Evolutionary conservation across 768 basidiomycete genomes (phyloP).

Genomic region (Tulasnella sp.): DNA sequence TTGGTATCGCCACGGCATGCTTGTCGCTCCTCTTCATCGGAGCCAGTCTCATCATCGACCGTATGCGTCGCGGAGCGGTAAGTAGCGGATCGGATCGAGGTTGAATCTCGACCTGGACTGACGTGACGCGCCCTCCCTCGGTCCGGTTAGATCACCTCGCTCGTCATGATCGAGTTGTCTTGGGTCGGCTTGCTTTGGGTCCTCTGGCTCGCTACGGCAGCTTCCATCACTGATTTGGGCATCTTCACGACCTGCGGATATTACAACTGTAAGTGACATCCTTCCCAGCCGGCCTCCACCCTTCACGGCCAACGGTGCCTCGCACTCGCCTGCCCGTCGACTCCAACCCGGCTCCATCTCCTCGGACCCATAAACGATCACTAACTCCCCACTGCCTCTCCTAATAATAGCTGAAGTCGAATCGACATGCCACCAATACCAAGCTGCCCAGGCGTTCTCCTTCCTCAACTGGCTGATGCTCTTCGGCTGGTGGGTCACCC

Average conservation of each 20-base stretch:
- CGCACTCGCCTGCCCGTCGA: not conserved
- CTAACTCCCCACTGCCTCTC: not conserved
- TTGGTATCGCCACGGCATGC: not conserved
- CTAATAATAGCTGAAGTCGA: slow-evolving; percentile 9
- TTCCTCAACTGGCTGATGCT: slow-evolving; percentile 17
- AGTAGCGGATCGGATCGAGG: not conserved
- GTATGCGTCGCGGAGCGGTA: slow-evolving; percentile 15
- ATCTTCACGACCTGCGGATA: slow-evolving; percentile 18
- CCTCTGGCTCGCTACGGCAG: slow-evolving; percentile 19
- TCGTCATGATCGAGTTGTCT: slow-evolving; percentile 7
- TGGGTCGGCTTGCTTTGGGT: slow-evolving; percentile 20
- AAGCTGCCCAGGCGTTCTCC: slow-evolving; percentile 19
- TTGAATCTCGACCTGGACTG: not conserved
- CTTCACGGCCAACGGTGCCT: not conserved
- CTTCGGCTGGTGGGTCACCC: not conserved
- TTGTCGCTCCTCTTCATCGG: not conserved
- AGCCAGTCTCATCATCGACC: not conserved
- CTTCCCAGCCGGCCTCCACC: too few species aligned
- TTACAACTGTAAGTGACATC: not conserved
- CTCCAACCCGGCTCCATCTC: too few species aligned
- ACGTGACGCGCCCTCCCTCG: not conserved
- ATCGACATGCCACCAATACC: slow-evolving; percentile 19
- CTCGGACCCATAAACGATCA: not conserved
- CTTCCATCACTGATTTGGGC: not conserved
- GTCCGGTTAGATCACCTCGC: not conserved